Evolutionary conservation across 1,284 basidiomycete species (phyloP).

Genomic region (Fistulinella cinereoalba): DNA sequence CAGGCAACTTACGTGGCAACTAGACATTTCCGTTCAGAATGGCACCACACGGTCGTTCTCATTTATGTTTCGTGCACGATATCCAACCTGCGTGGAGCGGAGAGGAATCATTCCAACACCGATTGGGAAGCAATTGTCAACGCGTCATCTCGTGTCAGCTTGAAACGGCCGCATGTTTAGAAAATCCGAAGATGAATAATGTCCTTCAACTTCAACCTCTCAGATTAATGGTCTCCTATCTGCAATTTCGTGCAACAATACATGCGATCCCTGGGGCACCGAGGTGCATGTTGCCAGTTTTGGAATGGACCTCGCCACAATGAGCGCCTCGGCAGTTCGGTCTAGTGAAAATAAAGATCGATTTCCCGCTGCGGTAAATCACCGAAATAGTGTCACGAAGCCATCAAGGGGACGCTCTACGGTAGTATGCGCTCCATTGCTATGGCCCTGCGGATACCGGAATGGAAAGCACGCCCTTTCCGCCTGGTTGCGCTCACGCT

Average conservation of each 20-base stretch:
- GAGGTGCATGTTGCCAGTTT: conserved; percentile 5
- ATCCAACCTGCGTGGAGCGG: conserved; percentile 21
- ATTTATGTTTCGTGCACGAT: conserved; percentile 26
- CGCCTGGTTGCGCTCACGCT: conserved; percentile 28
- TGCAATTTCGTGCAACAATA: not conserved
- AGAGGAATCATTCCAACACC: conserved; percentile 4
- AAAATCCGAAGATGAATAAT: conserved; percentile 1
- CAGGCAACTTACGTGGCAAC: conserved; percentile 15
- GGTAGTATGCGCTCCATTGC: conserved; percentile 18
- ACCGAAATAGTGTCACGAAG: conserved; percentile 25
- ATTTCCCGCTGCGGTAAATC: conserved; percentile 15
- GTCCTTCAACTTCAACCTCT: not conserved
- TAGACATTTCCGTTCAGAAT: conserved; percentile 9
- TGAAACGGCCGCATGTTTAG: conserved; percentile 16
- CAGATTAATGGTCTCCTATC: not conserved
- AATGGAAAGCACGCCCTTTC: conserved; percentile 33
- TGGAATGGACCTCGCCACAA: conserved; percentile 14
- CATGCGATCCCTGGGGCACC: conserved; percentile 4
- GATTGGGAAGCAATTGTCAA: conserved; percentile 7
- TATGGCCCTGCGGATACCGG: conserved; percentile 24
- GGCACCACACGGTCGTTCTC: conserved; percentile 6
- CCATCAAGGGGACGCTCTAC: conserved; percentile 11
- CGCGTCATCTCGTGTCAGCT: conserved; percentile 8
- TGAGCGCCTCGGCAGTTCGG: conserved; percentile 18
- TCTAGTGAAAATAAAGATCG: conserved; percentile 12